Conservation (phyloP, 768 basidiomycete species). For the Filobasidium wieringae region DNA sequence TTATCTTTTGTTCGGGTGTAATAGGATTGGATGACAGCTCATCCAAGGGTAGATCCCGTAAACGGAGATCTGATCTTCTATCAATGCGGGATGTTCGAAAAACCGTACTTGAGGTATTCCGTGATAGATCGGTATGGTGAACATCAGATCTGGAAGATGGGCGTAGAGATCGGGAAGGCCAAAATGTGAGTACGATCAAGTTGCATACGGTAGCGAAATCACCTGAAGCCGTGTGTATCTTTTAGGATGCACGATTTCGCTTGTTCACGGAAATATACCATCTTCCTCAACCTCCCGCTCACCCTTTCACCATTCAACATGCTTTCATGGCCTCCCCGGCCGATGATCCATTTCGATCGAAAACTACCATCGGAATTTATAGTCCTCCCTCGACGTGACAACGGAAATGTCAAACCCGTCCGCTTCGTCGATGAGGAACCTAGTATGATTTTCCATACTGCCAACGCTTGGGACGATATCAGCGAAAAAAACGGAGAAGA, state of each 20-base stretch:
- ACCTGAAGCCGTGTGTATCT: neutral
- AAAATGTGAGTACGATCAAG: conserved; percentile 29
- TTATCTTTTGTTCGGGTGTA: conserved; percentile 29
- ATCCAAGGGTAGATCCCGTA: conserved; percentile 58
- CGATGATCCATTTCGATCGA: conserved; percentile 38
- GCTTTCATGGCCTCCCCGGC: conserved; percentile 28
- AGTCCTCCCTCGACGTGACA: conserved; percentile 32
- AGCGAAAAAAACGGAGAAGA: conserved; percentile 13
- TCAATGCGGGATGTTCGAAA: conserved; percentile 35
- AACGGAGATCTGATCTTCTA: conserved; percentile 34
- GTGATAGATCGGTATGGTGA: conserved; percentile 31
- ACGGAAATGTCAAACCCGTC: conserved; percentile 18
- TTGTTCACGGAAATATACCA: conserved; percentile 36
- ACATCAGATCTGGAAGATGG: conserved; percentile 34
- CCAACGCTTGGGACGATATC: conserved; percentile 39
- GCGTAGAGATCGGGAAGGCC: conserved; percentile 29
- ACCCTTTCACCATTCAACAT: conserved; percentile 40
- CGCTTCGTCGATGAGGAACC: conserved; percentile 37
- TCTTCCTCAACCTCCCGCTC: conserved; percentile 41
- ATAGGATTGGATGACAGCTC: conserved; percentile 68
- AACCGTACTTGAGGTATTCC: conserved; percentile 29
- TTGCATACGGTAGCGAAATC: neutral
- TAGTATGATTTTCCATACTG: conserved; percentile 42
- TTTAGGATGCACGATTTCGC: conserved; percentile 43
- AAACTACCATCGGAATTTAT: conserved; percentile 37